Percentiles rank a stretch among this genome's conserved stretches.
Conservation (phyloP, 441 rosid genomes). For the Brassica balearica region DNA sequence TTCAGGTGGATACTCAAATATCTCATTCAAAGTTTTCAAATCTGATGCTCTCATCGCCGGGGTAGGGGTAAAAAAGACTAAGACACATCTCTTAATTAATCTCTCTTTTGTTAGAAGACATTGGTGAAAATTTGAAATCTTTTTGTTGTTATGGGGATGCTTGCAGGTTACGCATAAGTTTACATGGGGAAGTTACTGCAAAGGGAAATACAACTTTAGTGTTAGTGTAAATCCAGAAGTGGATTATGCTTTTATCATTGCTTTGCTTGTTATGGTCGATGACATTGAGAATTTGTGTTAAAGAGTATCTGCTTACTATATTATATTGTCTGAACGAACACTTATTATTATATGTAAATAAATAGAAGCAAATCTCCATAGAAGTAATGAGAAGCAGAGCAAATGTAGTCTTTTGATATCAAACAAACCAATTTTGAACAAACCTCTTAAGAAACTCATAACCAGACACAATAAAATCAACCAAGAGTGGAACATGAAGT, state of each 20-base stretch:
- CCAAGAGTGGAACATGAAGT: slow-evolving; percentile 28
- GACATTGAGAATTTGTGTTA: slow-evolving; percentile 51
- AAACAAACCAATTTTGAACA: slow-evolving; percentile 36
- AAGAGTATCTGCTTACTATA: not conserved
- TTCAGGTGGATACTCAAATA: slow-evolving; percentile 54
- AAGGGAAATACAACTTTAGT: slow-evolving; percentile 66
- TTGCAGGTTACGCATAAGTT: slow-evolving; percentile 58
- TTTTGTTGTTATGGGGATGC: not conserved
- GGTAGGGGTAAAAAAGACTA: slow-evolving; percentile 50
- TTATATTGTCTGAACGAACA: slow-evolving; percentile 1
- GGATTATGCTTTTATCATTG: slow-evolving; percentile 75
- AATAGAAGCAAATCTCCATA: slow-evolving; percentile 16
- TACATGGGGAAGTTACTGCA: slow-evolving; percentile 70
- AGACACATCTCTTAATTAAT: not conserved
- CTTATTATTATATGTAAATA: not conserved
- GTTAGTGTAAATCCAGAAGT: slow-evolving; percentile 72
- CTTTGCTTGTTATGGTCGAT: slow-evolving; percentile 63
- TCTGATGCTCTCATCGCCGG: slow-evolving; percentile 62
- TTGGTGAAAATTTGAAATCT: slow-evolving; percentile 9
- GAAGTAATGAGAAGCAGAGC: slow-evolving; percentile 21
- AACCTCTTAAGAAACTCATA: slow-evolving; percentile 27
- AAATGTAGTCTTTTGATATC: slow-evolving; percentile 25
- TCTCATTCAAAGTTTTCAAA: slow-evolving; percentile 61
- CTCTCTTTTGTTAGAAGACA: not conserved
- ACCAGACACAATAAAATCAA: slow-evolving; percentile 39